phyloP scores from a whole-genome alignment of 768 basidiomycete genomes.

The Lentinus tigrinus region DNA sequence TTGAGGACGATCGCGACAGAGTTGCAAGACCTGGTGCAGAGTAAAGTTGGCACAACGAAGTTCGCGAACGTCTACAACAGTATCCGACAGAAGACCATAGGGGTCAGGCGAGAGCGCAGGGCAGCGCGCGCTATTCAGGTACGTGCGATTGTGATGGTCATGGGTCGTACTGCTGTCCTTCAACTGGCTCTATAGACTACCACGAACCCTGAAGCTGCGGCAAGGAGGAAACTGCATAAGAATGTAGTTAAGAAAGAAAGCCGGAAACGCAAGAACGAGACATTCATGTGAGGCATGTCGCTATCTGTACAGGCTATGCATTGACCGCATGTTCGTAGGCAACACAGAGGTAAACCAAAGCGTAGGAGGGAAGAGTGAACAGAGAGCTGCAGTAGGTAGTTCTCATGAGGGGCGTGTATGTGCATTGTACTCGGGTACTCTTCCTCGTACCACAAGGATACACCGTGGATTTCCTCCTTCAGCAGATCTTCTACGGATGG shows the following conservation, averaged over 20 bases:
- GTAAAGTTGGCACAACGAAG: conserved; percentile 82
- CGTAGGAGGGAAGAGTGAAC: conserved; percentile 10
- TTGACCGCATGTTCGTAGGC: not conserved
- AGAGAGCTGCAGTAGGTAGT: not conserved
- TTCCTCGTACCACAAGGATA: too few species aligned
- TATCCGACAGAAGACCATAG: conserved; percentile 69
- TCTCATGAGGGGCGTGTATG: not conserved
- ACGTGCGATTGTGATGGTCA: conserved; percentile 9
- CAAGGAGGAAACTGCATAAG: conserved; percentile 69
- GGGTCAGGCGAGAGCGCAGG: conserved; percentile 71
- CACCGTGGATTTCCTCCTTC: too few species aligned
- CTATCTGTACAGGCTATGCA: not conserved
- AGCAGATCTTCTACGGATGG: too few species aligned
- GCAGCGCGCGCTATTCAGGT: conserved; percentile 48
- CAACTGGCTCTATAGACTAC: conserved; percentile 42
- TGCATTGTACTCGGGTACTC: not conserved
- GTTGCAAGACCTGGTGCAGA: conserved; percentile 83
- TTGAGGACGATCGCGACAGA: conserved; percentile 79
- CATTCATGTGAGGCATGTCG: conserved; percentile 51
- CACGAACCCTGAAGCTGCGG: conserved; percentile 72
- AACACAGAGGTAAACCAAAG: conserved; percentile 6
- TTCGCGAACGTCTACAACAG: conserved; percentile 80
- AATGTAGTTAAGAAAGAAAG: conserved; percentile 82
- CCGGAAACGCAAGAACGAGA: conserved; percentile 69
- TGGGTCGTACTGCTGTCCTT: not conserved